A percentile compares a stretch with the other conserved stretches of the same genome.
Conservation (phyloP, 371 early-diverging fungal genomes). For the Blakeslea trispora region DNA sequence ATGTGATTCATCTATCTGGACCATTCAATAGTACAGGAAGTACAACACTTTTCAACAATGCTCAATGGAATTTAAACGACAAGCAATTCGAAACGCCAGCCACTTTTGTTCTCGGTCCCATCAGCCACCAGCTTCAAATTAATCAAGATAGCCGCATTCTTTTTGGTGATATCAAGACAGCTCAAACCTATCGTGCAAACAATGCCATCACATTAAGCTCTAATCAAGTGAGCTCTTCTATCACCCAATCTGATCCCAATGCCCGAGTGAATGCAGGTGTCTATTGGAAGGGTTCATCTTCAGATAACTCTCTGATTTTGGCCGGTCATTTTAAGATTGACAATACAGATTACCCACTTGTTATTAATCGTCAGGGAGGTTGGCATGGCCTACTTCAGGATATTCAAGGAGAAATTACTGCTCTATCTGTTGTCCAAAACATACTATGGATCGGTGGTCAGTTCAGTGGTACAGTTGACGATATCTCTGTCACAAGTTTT, state of each 20-base stretch:
- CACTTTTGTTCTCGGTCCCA: constrained; percentile 25
- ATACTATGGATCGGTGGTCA: constrained; percentile 37
- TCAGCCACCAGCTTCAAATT: constrained; percentile 10
- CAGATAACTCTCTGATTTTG: constrained; percentile 16
- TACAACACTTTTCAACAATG: constrained; percentile 21
- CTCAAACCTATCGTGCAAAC: constrained; percentile 39
- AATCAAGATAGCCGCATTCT: constrained; percentile 7
- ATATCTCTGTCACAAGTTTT: constrained; percentile 25
- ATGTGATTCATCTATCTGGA: constrained; percentile 38
- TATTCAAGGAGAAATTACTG: constrained; percentile 31
- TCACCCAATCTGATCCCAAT: constrained; percentile 13
- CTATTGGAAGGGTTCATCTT: constrained; percentile 33
- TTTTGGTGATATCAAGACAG: constrained; percentile 30
- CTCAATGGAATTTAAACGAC: constrained; percentile 17
- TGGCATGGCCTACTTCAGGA: constrained; percentile 30
- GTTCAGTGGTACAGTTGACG: constrained; percentile 25
- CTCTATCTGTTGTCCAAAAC: constrained; percentile 25
- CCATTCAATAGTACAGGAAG: constrained; percentile 15
- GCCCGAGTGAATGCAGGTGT: constrained; percentile 30
- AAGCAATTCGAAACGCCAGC: constrained; percentile 24
- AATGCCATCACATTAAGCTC: constrained; percentile 10
- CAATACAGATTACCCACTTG: constrained; percentile 22
- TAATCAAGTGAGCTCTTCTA: background rate
- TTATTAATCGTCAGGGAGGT: constrained; percentile 27
- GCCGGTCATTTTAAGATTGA: constrained; percentile 35